These are phyloP conservation scores for Cenchrus purpureus DNA, from an alignment of 176 grass and related monocot species.

Conservation along the genomic window DNA sequence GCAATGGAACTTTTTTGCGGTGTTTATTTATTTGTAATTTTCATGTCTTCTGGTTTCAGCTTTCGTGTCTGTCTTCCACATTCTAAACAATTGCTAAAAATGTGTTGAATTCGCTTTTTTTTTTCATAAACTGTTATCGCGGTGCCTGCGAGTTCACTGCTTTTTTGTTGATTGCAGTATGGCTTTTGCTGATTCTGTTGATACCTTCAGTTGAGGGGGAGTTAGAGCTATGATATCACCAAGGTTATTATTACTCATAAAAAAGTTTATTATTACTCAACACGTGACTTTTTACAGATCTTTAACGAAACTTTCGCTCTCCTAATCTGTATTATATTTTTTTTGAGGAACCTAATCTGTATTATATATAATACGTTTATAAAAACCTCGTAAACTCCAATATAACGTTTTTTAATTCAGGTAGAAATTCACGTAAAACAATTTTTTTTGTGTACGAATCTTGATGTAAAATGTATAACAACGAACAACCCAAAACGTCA, in stretches of 20 bases:
- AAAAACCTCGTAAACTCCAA: neutral
- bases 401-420: neutral
- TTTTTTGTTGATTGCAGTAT: neutral
- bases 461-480: neutral
- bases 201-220: too few species aligned
- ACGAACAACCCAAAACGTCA: neutral
- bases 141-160: neutral
- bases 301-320: neutral
- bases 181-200: too few species aligned
- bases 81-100: neutral
- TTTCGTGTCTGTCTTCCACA: neutral
- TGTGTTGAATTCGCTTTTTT: neutral
- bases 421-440: neutral
- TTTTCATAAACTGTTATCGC: neutral
- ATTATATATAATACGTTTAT: neutral
- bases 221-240: too few species aligned
- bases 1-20: conserved; percentile 51
- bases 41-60: neutral
- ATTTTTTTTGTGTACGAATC: neutral
- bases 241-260: too few species aligned
- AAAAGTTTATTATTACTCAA: too few species aligned
- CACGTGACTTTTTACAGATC: neutral
- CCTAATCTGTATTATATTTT: too few species aligned
- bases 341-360: neutral
- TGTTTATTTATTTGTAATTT: neutral